Evolutionary conservation across 1,284 basidiomycete species (phyloP).

Genomic region (Trametes sp.): DNA sequence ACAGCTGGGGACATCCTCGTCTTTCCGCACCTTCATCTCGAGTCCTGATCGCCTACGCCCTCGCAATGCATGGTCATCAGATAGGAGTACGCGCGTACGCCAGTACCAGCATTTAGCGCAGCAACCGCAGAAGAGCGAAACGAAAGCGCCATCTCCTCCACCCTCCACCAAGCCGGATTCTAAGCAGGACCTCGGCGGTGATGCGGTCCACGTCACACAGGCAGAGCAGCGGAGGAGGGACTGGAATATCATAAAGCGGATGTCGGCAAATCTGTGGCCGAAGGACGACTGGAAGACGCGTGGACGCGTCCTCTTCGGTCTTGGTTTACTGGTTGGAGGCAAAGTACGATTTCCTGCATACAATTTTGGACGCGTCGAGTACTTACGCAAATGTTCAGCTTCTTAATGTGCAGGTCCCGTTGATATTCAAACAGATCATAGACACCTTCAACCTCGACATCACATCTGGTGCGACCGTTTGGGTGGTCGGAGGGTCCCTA

Average conservation of each 20-base stretch:
- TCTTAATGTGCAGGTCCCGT: conserved; percentile 96
- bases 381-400: conserved; percentile 46
- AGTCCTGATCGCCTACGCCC: background rate
- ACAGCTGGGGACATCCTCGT: conserved; percentile 7
- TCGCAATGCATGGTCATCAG: background rate
- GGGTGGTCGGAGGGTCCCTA: conserved; percentile 89
- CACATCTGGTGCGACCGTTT: conserved; percentile 81
- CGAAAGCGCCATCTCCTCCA: background rate
- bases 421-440: conserved; percentile 93
- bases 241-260: conserved; percentile 69
- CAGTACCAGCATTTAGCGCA: conserved; percentile 20
- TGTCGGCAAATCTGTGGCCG: conserved; percentile 79
- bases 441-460: conserved; percentile 90
- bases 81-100: background rate
- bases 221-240: conserved; percentile 70
- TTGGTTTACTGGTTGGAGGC: conserved; percentile 83
- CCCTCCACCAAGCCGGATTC: background rate
- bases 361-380: background rate
- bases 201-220: conserved; percentile 34
- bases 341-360: conserved; percentile 70
- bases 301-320: conserved; percentile 84
- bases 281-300: conserved; percentile 78
- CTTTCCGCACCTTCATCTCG: background rate
- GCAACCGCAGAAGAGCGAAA: conserved; percentile 18
- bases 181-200: conserved; percentile 24